phyloP scores from a whole-genome alignment of 2,329 filamentous ascomycete species.

The Phyllosticta ampelicida region DNA sequence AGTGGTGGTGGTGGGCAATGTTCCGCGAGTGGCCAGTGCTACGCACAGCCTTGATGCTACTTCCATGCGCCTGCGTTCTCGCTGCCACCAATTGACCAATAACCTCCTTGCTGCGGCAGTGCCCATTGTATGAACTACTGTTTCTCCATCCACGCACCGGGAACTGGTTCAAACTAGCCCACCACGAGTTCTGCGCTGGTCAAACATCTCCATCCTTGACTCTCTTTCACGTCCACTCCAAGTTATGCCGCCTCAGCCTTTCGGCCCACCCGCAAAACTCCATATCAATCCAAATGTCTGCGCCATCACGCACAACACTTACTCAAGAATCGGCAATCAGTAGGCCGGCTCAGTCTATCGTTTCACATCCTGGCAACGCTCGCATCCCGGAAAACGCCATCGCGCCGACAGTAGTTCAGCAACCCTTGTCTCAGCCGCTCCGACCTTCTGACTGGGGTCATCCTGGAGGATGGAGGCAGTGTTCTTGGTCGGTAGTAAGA shows the following conservation, averaged over 20 bases:
- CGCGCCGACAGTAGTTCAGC: no score
- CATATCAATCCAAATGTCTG: neutral
- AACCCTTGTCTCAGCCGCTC: neutral
- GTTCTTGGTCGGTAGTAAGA: neutral
- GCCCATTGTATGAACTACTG: no score
- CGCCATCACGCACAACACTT: neutral
- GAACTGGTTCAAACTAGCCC: no score
- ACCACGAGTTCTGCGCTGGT: no score
- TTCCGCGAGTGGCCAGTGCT: neutral
- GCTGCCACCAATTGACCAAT: no score
- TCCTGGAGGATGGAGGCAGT: neutral
- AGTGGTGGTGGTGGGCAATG: neutral
- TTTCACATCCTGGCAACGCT: neutral
- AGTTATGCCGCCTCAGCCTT: no score
- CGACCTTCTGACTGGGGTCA: neutral
- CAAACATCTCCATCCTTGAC: no score
- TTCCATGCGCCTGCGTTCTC: no score
- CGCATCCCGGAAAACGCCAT: neutral
- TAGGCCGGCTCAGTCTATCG: neutral
- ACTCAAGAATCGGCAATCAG: neutral
- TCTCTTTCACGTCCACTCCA: no score
- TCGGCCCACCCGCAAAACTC: no score
- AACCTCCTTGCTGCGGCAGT: no score
- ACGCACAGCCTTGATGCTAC: neutral
- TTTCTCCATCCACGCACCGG: no score